phyloP scores from a whole-genome alignment of 768 basidiomycete species.

The Tylopilus intermedius region DNA sequence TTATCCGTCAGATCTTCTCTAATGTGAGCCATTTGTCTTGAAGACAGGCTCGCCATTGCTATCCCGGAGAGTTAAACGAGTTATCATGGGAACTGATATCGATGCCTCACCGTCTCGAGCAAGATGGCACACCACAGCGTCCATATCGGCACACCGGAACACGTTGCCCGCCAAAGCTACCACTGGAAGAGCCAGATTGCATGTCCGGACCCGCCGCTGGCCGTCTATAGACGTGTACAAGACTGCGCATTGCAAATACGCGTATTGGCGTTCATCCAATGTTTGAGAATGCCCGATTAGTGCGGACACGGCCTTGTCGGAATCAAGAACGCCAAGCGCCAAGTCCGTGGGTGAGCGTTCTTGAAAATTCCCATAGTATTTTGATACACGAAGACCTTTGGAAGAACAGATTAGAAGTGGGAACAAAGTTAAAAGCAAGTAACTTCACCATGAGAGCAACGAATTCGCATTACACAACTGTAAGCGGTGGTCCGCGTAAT shows the following conservation, averaged over 20 bases:
- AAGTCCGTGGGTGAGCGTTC: slow-evolving; percentile 66
- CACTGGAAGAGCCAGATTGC: slow-evolving; percentile 81
- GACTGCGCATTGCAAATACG: slow-evolving; percentile 80
- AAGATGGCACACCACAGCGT: slow-evolving; percentile 69
- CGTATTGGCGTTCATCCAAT: slow-evolving; percentile 67
- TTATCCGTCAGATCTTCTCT: slow-evolving; percentile 81
- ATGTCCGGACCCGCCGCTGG: slow-evolving; percentile 74
- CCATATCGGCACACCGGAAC: slow-evolving; percentile 88
- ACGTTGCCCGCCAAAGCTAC: slow-evolving; percentile 84
- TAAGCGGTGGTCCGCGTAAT: slow-evolving; percentile 69
- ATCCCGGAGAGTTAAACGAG: background rate
- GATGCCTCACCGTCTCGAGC: slow-evolving; percentile 66
- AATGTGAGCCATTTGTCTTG: slow-evolving; percentile 63
- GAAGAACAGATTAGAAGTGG: slow-evolving; percentile 3
- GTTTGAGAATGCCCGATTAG: slow-evolving; percentile 66
- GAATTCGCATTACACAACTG: slow-evolving; percentile 74
- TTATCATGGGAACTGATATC: background rate
- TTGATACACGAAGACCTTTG: slow-evolving; percentile 57
- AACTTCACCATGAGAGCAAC: slow-evolving; percentile 74
- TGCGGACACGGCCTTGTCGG: slow-evolving; percentile 75
- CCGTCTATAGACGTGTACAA: slow-evolving; percentile 80
- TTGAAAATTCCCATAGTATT: slow-evolving; percentile 71
- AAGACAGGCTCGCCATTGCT: slow-evolving; percentile 68
- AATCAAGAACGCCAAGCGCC: slow-evolving; percentile 73
- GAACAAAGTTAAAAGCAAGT: slow-evolving; percentile 5